Conservation (phyloP, 2,329 filamentous ascomycete species). For the Trichoderma koningiopsis region DNA sequence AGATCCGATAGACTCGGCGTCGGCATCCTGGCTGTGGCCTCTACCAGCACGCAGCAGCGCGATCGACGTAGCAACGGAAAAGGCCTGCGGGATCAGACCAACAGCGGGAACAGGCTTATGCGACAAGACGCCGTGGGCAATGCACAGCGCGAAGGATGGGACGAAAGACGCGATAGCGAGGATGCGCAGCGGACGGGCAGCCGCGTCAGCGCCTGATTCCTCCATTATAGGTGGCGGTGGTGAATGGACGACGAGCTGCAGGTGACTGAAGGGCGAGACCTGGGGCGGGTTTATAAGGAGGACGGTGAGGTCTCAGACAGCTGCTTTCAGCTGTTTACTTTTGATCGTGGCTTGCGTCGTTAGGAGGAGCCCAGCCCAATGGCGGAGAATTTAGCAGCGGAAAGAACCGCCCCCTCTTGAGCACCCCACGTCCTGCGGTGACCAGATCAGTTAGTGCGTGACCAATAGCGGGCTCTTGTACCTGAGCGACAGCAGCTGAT, state of each 20-base stretch:
- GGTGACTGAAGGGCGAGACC: neutral
- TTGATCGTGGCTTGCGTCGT: neutral
- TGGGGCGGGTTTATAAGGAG: slow-evolving; percentile 6
- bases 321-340: neutral
- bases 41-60: slow-evolving; percentile 31
- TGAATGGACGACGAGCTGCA: neutral
- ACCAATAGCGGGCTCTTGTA: slow-evolving; percentile 11
- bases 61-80: slow-evolving; percentile 38
- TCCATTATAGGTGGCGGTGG: neutral
- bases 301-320: neutral
- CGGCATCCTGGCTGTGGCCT: slow-evolving; percentile 15
- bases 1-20: slow-evolving; percentile 8
- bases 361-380: slow-evolving; percentile 6
- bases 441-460: slow-evolving; percentile 14
- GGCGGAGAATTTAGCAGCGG: slow-evolving; percentile 6
- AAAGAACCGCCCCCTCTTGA: slow-evolving; percentile 3
- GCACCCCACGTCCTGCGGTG: neutral
- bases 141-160: slow-evolving; percentile 44
- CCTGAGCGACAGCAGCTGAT: slow-evolving; percentile 15
- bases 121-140: slow-evolving; percentile 44
- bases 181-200: slow-evolving; percentile 38
- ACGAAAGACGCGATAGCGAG: slow-evolving; percentile 42
- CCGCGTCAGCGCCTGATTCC: slow-evolving; percentile 15
- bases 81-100: slow-evolving; percentile 44
- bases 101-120: slow-evolving; percentile 41